These are phyloP conservation scores for Pachysolen tannophilus DNA, from an alignment of 805 yeast genomes.

Conservation along the genomic window DNA sequence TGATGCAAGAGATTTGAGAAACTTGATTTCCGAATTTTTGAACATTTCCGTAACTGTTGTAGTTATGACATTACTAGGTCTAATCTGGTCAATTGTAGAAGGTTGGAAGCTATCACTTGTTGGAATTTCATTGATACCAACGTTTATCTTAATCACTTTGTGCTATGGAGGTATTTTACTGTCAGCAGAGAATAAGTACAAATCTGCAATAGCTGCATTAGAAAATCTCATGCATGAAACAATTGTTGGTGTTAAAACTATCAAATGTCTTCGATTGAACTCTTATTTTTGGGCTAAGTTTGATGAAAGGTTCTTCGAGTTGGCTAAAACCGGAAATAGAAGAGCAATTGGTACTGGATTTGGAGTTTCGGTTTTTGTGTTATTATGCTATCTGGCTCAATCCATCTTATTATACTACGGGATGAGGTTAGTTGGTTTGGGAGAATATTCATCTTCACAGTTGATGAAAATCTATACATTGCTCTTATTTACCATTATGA, in stretches of 20 bases:
- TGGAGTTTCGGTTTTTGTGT: constrained; percentile 51
- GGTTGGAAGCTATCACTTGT: constrained; percentile 90
- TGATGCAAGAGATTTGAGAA: constrained; percentile 73
- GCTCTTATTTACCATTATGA: constrained; percentile 63
- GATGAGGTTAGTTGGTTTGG: constrained; percentile 52
- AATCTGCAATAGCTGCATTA: constrained; percentile 41
- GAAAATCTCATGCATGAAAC: constrained; percentile 49
- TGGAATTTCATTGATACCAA: constrained; percentile 69
- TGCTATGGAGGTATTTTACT: constrained; percentile 45
- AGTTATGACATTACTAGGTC: constrained; percentile 49
- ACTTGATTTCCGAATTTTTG: constrained; percentile 54
- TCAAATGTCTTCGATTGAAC: constrained; percentile 48
- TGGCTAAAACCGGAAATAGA: constrained; percentile 32
- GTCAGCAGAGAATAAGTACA: constrained; percentile 51
- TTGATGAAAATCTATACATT: constrained; percentile 66
- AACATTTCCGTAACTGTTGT: constrained; percentile 45
- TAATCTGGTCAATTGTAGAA: constrained; percentile 65
- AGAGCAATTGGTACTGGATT: constrained; percentile 60
- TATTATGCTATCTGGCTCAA: constrained; percentile 54
- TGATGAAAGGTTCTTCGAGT: constrained; percentile 16
- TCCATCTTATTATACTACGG: constrained; percentile 78
- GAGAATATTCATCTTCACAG: constrained; percentile 46
- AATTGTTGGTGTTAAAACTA: constrained; percentile 52
- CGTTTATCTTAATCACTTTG: constrained; percentile 43
- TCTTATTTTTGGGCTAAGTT: constrained; percentile 36